Conservation (phyloP, 345 rosid species). For the Salix arbutifolia region DNA sequence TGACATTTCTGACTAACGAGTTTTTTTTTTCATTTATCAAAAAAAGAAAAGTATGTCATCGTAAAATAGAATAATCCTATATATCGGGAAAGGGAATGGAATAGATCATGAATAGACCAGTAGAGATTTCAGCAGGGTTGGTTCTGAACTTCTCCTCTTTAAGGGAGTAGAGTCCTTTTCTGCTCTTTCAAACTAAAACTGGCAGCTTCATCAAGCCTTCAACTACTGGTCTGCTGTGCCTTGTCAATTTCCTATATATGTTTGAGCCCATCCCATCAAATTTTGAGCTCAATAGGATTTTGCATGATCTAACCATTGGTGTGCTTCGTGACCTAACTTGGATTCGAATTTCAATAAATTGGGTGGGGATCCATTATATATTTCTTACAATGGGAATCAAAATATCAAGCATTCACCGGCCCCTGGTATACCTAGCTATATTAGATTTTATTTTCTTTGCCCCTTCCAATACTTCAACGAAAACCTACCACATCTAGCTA, state of each 20-base stretch:
- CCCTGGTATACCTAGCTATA: not conserved
- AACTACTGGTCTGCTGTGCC: not conserved
- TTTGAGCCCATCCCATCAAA: not conserved
- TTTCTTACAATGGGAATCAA: not conserved
- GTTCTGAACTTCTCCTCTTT: not conserved
- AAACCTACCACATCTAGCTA: not conserved
- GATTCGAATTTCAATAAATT: not conserved
- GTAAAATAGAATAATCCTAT: not conserved
- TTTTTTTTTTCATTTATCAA: no score
- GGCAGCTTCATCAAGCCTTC: no score
- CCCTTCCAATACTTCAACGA: not conserved
- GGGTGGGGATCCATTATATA: not conserved
- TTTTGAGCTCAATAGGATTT: not conserved
- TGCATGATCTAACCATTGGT: not conserved
- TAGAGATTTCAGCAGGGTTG: not conserved
- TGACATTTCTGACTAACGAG: no score
- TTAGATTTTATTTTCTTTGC: not conserved
- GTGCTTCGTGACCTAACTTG: conserved; percentile 4
- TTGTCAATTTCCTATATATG: not conserved
- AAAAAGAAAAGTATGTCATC: no score
- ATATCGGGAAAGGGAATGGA: not conserved
- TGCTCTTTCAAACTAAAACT: not conserved
- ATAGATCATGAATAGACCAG: not conserved
- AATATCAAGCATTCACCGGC: not conserved
- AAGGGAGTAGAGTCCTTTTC: not conserved